Conservation (phyloP, 148 eudicot genomes). For the Rhododendron kiyosumense region DNA sequence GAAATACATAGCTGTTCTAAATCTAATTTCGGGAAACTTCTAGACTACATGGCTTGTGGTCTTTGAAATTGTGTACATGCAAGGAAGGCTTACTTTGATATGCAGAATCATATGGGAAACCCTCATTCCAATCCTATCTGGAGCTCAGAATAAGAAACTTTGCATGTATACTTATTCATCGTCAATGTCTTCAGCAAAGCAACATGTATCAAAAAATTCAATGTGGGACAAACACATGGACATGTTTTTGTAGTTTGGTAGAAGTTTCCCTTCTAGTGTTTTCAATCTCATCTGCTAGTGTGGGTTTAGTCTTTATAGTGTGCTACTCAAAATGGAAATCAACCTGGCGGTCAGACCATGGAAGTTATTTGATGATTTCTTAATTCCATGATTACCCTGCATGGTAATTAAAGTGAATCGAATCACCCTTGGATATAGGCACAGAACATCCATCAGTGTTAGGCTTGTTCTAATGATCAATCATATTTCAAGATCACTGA, state of each 20-base stretch:
- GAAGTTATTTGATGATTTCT: not conserved
- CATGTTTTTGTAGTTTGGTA: not conserved
- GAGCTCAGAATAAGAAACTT: not conserved
- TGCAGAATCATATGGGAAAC: not conserved
- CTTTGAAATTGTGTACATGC: not conserved
- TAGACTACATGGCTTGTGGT: not conserved
- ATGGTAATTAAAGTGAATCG: not conserved
- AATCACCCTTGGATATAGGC: not conserved
- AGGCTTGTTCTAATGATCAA: not conserved
- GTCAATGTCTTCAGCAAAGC: not conserved
- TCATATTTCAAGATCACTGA: not conserved
- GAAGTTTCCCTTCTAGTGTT: not conserved
- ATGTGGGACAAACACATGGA: not conserved
- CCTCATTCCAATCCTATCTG: not conserved
- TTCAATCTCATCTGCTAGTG: not conserved
- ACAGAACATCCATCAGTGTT: not conserved
- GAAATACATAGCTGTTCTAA: not conserved
- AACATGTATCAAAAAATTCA: not conserved
- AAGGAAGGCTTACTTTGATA: not conserved
- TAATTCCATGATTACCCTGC: not conserved
- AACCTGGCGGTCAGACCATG: not conserved
- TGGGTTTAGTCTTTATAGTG: not conserved
- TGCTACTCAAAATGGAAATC: not conserved
- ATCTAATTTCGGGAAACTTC: not conserved
- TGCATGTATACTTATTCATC: not conserved